Percentiles rank a stretch among this genome's conserved stretches.
Conservation (phyloP, 805 yeast species). For the Maudiozyma turicensis region DNA sequence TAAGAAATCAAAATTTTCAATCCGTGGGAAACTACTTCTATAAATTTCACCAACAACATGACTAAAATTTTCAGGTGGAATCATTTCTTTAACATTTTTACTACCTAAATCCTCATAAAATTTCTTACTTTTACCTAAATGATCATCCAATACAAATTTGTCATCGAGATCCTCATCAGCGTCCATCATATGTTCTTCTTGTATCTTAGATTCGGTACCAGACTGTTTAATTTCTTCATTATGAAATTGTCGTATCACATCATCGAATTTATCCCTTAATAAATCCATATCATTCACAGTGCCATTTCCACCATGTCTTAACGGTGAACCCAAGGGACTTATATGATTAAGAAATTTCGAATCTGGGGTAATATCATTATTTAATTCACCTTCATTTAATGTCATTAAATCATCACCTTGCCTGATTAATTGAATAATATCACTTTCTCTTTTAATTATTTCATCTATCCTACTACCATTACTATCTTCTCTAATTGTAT, state of each 20-base stretch:
- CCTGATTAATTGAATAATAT: slow-evolving; percentile 2
- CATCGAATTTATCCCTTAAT: slow-evolving; percentile 8
- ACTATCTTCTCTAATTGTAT: neutral
- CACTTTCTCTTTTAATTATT: slow-evolving; percentile 2
- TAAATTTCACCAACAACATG: slow-evolving; percentile 71
- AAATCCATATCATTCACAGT: neutral
- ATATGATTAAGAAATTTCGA: neutral
- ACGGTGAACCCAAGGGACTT: neutral
- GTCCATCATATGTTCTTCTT: neutral
- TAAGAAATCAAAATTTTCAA: slow-evolving; percentile 69
- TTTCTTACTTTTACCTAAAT: slow-evolving; percentile 10
- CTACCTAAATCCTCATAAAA: slow-evolving; percentile 1
- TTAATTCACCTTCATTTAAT: neutral
- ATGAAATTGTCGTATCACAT: slow-evolving; percentile 11
- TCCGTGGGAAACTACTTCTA: slow-evolving; percentile 82
- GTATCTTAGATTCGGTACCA: too few species aligned
- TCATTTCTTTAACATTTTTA: slow-evolving; percentile 11
- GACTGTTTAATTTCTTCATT: neutral
- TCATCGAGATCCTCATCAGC: slow-evolving; percentile 20
- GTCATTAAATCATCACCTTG: neutral
- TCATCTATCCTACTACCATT: slow-evolving; percentile 2
- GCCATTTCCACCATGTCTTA: too few species aligned
- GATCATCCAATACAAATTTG: slow-evolving; percentile 16
- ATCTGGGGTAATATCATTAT: neutral
- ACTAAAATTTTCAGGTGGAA: slow-evolving; percentile 86